Percentiles rank a stretch among this genome's conserved stretches.
These are phyloP conservation scores for Jacaranda mimosifolia DNA, from an alignment of 257 asterid genomes.

Conservation along the genomic window DNA sequence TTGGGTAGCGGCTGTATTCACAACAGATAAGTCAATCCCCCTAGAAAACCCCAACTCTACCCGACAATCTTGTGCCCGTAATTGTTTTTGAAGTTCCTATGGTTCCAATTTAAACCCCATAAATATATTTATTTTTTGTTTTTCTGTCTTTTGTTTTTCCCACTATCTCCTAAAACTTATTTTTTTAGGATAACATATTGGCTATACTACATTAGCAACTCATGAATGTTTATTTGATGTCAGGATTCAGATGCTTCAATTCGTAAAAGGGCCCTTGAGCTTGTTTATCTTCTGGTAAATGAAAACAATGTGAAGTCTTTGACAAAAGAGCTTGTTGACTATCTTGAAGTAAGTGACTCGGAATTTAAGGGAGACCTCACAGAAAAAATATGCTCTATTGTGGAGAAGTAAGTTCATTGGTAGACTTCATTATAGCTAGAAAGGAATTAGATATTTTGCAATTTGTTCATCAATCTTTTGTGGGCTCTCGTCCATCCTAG, in stretches of 20 bases:
- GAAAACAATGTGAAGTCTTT: slow-evolving; percentile 85
- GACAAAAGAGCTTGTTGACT: slow-evolving; percentile 87
- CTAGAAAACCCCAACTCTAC: neutral
- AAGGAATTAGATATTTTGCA: slow-evolving; percentile 9
- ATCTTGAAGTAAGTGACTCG: slow-evolving; percentile 81
- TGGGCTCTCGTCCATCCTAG: slow-evolving; percentile 28
- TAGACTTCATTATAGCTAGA: neutral
- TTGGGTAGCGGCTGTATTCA: neutral
- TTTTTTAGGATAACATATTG: slow-evolving; percentile 16
- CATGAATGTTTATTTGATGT: slow-evolving; percentile 41
- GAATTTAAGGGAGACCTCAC: slow-evolving; percentile 91
- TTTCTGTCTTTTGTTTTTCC: slow-evolving; percentile 14
- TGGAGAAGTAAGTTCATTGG: slow-evolving; percentile 80
- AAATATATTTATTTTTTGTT: neutral
- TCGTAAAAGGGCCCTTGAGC: slow-evolving; percentile 96
- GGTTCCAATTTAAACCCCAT: neutral
- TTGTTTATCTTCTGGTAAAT: slow-evolving; percentile 84
- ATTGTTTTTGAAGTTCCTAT: slow-evolving; percentile 8
- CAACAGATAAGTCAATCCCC: neutral
- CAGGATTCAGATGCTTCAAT: slow-evolving; percentile 98
- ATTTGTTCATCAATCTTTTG: slow-evolving; percentile 13
- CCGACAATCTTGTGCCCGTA: slow-evolving; percentile 21
- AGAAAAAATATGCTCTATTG: slow-evolving; percentile 87
- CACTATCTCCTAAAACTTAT: slow-evolving; percentile 5
- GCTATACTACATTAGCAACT: slow-evolving; percentile 29